phyloP scores from a whole-genome alignment of 768 basidiomycete species.

The Hericium rajendrae region DNA sequence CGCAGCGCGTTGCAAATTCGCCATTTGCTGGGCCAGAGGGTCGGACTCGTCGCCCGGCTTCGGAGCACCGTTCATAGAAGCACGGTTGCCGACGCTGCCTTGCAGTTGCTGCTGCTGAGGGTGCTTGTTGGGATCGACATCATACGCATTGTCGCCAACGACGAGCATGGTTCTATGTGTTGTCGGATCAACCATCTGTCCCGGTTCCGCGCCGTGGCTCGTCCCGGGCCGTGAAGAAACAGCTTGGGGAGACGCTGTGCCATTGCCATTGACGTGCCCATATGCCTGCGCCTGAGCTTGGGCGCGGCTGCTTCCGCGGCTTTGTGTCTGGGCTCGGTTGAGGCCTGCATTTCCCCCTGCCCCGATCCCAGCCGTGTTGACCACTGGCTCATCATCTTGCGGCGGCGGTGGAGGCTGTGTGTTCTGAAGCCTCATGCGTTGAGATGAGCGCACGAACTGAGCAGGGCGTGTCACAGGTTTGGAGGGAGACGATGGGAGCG shows the following conservation, averaged over 20 bases:
- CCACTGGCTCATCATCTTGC: conserved; percentile 33
- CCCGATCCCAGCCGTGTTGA: conserved; percentile 64
- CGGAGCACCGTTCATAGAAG: not conserved
- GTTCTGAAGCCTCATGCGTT: conserved; percentile 21
- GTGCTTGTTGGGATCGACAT: conserved; percentile 53
- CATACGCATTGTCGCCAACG: conserved; percentile 58
- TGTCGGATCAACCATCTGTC: conserved; percentile 27
- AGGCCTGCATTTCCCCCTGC: conserved; percentile 38
- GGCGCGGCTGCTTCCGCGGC: conserved; percentile 17
- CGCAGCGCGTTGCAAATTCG: conserved; percentile 21
- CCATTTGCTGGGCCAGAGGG: conserved; percentile 29
- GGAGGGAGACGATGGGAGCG: conserved; percentile 49
- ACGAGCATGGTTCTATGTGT: conserved; percentile 55
- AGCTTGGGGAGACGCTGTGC: conserved; percentile 5
- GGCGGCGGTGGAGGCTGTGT: conserved; percentile 23
- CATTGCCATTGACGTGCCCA: conserved; percentile 3
- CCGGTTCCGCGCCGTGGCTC: not conserved
- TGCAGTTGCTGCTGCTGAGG: conserved; percentile 28
- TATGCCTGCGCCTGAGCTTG: conserved; percentile 5
- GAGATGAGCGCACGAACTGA: conserved; percentile 36
- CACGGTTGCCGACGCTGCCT: conserved; percentile 23
- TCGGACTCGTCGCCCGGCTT: conserved; percentile 26
- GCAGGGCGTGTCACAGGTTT: conserved; percentile 50
- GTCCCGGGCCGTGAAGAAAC: not conserved
- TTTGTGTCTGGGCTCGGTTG: conserved; percentile 24